A percentile compares a stretch with the other conserved stretches of the same genome.
These are phyloP conservation scores for Nigrospora osmanthi DNA, from an alignment of 2,329 filamentous ascomycete genomes.

Conservation along the genomic window DNA sequence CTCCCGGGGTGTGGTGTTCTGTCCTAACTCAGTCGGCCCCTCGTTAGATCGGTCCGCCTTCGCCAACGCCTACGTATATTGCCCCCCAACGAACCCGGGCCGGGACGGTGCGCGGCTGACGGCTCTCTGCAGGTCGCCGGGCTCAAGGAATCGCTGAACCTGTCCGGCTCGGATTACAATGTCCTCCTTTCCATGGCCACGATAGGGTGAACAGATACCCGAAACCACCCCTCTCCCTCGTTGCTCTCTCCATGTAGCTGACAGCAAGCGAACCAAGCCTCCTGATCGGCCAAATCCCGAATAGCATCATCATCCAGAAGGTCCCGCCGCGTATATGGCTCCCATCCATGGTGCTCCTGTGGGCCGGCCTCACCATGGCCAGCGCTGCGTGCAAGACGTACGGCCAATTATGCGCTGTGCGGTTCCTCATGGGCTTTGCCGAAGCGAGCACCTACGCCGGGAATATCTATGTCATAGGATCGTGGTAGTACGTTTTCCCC, in stretches of 20 bases:
- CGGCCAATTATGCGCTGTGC: constrained; percentile 26
- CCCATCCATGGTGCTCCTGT: constrained; percentile 35
- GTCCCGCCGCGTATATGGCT: constrained; percentile 39
- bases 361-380: constrained; percentile 35
- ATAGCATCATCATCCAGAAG: constrained; percentile 36
- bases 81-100: background rate
- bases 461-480: background rate
- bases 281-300: constrained; percentile 31
- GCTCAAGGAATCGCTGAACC: constrained; percentile 26
- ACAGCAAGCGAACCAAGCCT: background rate
- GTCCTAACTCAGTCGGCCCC: too few relatives aligned
- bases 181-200: constrained; percentile 23
- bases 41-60: constrained; percentile 29
- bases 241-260: too few relatives aligned
- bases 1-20: too few relatives aligned
- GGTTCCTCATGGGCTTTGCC: constrained; percentile 33
- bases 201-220: constrained; percentile 12
- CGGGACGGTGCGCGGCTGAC: background rate
- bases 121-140: constrained; percentile 18
- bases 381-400: constrained; percentile 21
- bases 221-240: background rate
- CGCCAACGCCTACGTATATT: constrained; percentile 29
- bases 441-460: constrained; percentile 34
- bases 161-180: constrained; percentile 31
- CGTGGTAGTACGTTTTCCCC: background rate